A percentile compares a stretch with the other conserved stretches of the same genome.
Evolutionary conservation across 78 protist species (phyloP).

Genomic region (Capsaspora owczarzaki): DNA sequence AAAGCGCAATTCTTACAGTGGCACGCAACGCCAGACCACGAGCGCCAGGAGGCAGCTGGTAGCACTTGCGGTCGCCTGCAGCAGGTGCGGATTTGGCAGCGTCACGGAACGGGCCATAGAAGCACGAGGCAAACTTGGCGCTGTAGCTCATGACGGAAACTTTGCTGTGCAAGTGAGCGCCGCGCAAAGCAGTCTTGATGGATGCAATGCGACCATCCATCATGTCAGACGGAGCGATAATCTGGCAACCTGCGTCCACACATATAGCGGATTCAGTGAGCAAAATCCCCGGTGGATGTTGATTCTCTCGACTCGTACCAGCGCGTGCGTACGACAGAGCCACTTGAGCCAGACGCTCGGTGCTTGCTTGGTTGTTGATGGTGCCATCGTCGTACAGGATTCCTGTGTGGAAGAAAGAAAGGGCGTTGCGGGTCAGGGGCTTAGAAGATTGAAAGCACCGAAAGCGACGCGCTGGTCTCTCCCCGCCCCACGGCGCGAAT

Average conservation of each 20-base stretch:
- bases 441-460: too few species aligned
- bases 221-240: conserved; percentile 90
- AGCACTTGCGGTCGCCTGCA: conserved; percentile 63
- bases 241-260: conserved; percentile 21
- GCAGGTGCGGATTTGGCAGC: conserved; percentile 42
- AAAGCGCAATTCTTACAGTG: neutral
- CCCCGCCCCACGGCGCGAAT: too few species aligned
- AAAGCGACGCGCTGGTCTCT: too few species aligned
- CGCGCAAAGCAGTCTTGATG: conserved; percentile 15
- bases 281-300: too few species aligned
- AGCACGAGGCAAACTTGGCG: conserved; percentile 78
- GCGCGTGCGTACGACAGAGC: conserved; percentile 60
- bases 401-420: neutral
- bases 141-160: conserved; percentile 67
- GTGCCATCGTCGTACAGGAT: conserved; percentile 16
- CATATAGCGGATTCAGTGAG: too few species aligned
- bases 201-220: conserved; percentile 77
- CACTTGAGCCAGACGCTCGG: conserved; percentile 42
- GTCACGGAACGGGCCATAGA: conserved; percentile 82
- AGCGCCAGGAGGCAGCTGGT: conserved; percentile 75
- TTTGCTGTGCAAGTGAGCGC: too few species aligned
- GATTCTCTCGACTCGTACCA: conserved; percentile 58
- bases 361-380: conserved; percentile 42
- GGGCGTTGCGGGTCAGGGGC: too few species aligned
- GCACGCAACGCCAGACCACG: conserved; percentile 62